These are phyloP conservation scores for Excoecaria cochinchinensis DNA, from an alignment of 345 rosid species.

Conservation along the genomic window DNA sequence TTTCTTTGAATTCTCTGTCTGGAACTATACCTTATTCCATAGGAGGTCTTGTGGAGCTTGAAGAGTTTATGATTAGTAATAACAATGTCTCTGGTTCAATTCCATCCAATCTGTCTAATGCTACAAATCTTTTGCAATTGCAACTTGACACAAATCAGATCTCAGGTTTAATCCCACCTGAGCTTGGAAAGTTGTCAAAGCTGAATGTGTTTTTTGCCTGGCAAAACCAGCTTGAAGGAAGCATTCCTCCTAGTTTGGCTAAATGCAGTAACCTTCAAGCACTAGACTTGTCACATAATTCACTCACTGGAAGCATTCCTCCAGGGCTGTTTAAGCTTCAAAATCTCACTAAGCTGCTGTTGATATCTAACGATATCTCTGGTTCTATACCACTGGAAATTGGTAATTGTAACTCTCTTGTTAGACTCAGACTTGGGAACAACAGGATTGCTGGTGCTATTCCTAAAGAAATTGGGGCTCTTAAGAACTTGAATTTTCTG, in stretches of 20 bases:
- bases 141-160: conserved; percentile 84
- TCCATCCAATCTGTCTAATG: conserved; percentile 62
- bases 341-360: conserved; percentile 73
- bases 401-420: conserved; percentile 69
- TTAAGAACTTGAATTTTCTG: conserved; percentile 65
- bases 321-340: conserved; percentile 68
- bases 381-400: conserved; percentile 66
- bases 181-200: conserved; percentile 60
- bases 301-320: conserved; percentile 77
- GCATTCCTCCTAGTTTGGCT: conserved; percentile 72
- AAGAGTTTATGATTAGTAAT: conserved; percentile 85
- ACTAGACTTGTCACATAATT: conserved; percentile 76
- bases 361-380: conserved; percentile 73
- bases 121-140: conserved; percentile 61
- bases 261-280: conserved; percentile 61
- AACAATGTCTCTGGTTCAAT: conserved; percentile 87
- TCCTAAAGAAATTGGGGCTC: conserved; percentile 65
- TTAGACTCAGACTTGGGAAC: conserved; percentile 70
- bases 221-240: conserved; percentile 95
- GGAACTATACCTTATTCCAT: conserved; percentile 66
- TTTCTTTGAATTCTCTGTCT: conserved; percentile 78
- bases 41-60: conserved; percentile 58
- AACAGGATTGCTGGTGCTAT: conserved; percentile 66
- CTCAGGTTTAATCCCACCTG: conserved; percentile 79
- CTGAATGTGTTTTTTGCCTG: conserved; percentile 77